Base-by-base conservation (phyloP, 169 alveolate genomes). In the Besnoitia besnoiti region DNA sequence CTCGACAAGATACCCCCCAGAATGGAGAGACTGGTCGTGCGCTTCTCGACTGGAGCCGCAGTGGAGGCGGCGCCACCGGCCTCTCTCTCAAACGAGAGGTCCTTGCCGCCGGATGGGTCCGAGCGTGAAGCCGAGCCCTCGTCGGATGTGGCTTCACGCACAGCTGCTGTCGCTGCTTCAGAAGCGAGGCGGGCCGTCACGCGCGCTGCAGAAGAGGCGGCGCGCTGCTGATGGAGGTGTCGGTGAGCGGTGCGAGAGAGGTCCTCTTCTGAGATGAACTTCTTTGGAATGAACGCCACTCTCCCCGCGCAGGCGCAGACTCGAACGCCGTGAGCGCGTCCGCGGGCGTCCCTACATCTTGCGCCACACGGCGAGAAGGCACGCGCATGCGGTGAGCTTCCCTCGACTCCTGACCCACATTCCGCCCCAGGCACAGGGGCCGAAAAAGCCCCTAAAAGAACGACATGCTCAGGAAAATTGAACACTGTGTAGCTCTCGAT, bases 391-490 rank as follows among this genome's bases (percentile, higher is more conserved):
- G 59, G 24, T 49, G 7, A 21, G 67, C 27, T n/a, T 55, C 27
- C 67, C n/a, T n/a, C n/a, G n/a, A n/a, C n/a, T n/a, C n/a, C n/a
- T n/a, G n/a, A n/a, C n/a, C n/a, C n/a, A 3, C 27, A 16, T 3
- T 19, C 24, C 67, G 33, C 67, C 30, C 24, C 67, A 55, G 67
- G 67, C n/a, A 16, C 12, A 19, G 67, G 67, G 27, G 46, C 14
- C 39, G 82, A 2, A 37, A 73, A 73, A 16, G 82, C 82, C 46
- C 82, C 82, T 16, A 73, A 42, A 5, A 73, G n/a, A 39, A 73
- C 40, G 2, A 73, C 47, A n/a, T 21, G 46, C 82, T 73, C 39
- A 39, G 82, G 82, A 73, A 73, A 73, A 73, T 73, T 73, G 82
- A 16, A 73, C 47, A 73, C 82, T 37, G 82, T 35, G 21, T 35